Base-by-base conservation (phyloP, 2,329 filamentous ascomycete genomes). In the Clonostachys solani region DNA sequence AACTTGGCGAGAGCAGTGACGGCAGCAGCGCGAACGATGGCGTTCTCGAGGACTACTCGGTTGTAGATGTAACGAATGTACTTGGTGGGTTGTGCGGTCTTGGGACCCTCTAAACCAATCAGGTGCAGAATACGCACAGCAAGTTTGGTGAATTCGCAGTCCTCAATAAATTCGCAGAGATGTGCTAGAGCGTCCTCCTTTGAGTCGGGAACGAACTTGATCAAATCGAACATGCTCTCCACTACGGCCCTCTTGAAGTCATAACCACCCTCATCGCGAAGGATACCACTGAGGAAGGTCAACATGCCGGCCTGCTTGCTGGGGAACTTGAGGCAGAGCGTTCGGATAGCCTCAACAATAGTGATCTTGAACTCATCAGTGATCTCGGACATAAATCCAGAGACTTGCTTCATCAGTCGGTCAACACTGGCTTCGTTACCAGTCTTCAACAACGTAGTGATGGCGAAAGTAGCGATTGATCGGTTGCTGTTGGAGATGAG, bases 31-130 rank as follows among this genome's bases (percentile, higher is more conserved):
- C 94, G 83, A 17, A 99, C 92, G 52, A 96, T 91, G 38, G 94
- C 91, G 63, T 99, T 99, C 70, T 99, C 94, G 45, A 99, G 74
- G 15, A 99, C 94, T 18, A 99, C 92, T 50, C 94, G 84, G 74
- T 99, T 99, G 76, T 99, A 99, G 63, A 99, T 99, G 69, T 97
- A 99, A 49, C 94, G 89, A 58, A 99, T 96, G 67, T 96, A 99
- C 77, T 99, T 97, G 48, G 94, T 97, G 1, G 94, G 94, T 59
- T 96, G 89, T 15, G 89, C 85, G 4, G 92, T 96, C 73, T 94
- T 95, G 53, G 94, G 94, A 1, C 94, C 94, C 72, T 99, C 94
- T 29, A 92, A 79, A 59, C 94, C 94, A 40, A 99, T 85, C 17
- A 99, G 81, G 68, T 99, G 92, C 47, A 99, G 74, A 57, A 99